These are phyloP conservation scores for Schrenkiella parvula DNA, from an alignment of 345 rosid genomes.

Conservation along the genomic window DNA sequence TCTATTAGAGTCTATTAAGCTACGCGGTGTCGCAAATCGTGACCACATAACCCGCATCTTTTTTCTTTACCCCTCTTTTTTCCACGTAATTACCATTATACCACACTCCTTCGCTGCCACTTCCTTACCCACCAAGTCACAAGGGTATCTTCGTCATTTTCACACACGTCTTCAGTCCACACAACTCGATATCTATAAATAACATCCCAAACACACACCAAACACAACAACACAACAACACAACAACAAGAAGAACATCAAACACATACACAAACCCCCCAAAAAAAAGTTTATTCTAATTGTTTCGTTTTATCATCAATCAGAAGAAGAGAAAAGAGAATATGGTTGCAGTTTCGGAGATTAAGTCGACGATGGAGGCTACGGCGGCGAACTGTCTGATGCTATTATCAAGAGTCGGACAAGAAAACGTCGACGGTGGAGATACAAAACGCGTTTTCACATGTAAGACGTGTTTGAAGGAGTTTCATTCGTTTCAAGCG, in stretches of 20 bases:
- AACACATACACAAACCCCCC: slow-evolving; percentile 36
- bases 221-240: not conserved
- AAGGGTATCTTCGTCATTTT: slow-evolving; percentile 17
- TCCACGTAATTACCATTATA: slow-evolving; percentile 13
- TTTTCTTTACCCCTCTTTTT: not conserved
- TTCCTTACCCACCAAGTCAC: slow-evolving; percentile 39
- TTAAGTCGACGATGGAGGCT: slow-evolving; percentile 19
- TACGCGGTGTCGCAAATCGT: slow-evolving; percentile 34
- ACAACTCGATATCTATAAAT: slow-evolving; percentile 29
- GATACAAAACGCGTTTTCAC: slow-evolving; percentile 44
- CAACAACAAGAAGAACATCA: not conserved
- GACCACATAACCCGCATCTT: slow-evolving; percentile 28
- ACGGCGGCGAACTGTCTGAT: slow-evolving; percentile 51
- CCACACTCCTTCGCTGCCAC: slow-evolving; percentile 32
- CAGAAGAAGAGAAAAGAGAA: not conserved
- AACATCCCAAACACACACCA: not conserved
- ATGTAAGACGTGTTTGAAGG: slow-evolving; percentile 78
- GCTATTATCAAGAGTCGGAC: slow-evolving; percentile 62
- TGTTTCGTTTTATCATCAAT: not conserved
- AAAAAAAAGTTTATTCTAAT: not conserved
- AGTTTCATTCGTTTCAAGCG: slow-evolving; percentile 82
- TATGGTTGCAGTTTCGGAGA: slow-evolving; percentile 37
- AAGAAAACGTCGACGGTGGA: slow-evolving; percentile 12
- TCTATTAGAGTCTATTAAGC: not conserved
- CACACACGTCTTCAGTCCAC: slow-evolving; percentile 20